Base-by-base conservation (phyloP, 1,284 basidiomycete species). In the Cutaneotrichosporon sp. region DNA sequence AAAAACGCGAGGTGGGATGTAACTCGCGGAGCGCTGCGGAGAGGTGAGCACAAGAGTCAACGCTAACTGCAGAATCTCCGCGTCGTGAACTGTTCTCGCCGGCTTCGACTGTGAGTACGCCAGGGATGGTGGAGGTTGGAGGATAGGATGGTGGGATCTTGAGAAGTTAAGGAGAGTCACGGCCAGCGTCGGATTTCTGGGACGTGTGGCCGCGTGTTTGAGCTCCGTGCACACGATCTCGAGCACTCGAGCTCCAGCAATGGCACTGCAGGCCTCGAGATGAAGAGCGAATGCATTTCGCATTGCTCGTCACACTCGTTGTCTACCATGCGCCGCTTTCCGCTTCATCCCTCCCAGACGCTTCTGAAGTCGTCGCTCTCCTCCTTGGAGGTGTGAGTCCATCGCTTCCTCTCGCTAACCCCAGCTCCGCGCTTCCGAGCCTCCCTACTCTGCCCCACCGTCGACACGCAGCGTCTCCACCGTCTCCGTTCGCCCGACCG, bases 21-120 rank as follows among this genome's bases (percentile, higher is more conserved):
- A n/a, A n/a, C n/a, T n/a, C n/a, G 20, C 20, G 10, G 37, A 39
- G 37, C n/a, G 16, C 8, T 20, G 17, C 12, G 19, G 37, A 17
- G 10, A 12, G 10, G 16, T n/a, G 34, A 3, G 7, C n/a, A 35
- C 33, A 14, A 34, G 10, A 9, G 10, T n/a, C n/a, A n/a, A n/a
- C n/a, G 24, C 39, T 49, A 19, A 49, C 31, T 7, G 24, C 48
- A 49, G 48, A 49, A 34, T 49, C 48, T 31, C 48, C 48, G 1
- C 38, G 48, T 7, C 38, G 48, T 11, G 48, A 49, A 25, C 27
- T 49, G 11, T 49, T 33, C 39, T 34, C 31, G 29, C 48, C 48
- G 5, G 35, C 48, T 1, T 26, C 48, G 9, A 49, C 48, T 14
- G 48, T 49, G 32, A 49, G 48, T 49, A 8, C n/a, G 2, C 10